A percentile compares a stretch with the other conserved stretches of the same genome.
Evolutionary conservation across 257 asterid genomes (phyloP).

Genomic region (Capsicum baccatum): DNA sequence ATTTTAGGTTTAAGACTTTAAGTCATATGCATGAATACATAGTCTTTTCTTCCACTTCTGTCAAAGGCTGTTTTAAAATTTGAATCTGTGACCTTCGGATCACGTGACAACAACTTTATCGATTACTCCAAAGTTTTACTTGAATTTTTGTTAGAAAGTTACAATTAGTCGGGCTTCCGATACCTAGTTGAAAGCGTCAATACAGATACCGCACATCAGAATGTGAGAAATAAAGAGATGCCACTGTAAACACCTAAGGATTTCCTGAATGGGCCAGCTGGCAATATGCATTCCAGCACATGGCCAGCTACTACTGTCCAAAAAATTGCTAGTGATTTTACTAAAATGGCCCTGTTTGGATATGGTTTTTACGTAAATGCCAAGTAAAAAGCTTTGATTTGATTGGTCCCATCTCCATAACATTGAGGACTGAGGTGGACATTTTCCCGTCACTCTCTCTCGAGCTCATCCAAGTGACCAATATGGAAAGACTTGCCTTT

Average conservation of each 20-base stretch:
- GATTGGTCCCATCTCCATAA: neutral
- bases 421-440: neutral
- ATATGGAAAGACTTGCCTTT: neutral
- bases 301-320: constrained; percentile 56
- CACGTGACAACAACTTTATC: no score
- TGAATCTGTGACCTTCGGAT: no score
- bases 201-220: no score
- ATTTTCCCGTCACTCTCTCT: neutral
- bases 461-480: constrained; percentile 28
- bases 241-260: constrained; percentile 37
- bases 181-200: no score
- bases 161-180: no score
- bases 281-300: constrained; percentile 57
- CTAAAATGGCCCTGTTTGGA: constrained; percentile 21
- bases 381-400: constrained; percentile 4
- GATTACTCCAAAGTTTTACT: no score
- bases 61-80: no score
- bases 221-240: constrained; percentile 30
- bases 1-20: no score
- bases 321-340: neutral
- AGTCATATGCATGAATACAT: no score
- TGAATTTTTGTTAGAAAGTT: no score
- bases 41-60: no score
- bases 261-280: constrained; percentile 61
- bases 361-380: neutral